Conservation (phyloP, 1,284 basidiomycete genomes). For the Trametes pubescens region DNA sequence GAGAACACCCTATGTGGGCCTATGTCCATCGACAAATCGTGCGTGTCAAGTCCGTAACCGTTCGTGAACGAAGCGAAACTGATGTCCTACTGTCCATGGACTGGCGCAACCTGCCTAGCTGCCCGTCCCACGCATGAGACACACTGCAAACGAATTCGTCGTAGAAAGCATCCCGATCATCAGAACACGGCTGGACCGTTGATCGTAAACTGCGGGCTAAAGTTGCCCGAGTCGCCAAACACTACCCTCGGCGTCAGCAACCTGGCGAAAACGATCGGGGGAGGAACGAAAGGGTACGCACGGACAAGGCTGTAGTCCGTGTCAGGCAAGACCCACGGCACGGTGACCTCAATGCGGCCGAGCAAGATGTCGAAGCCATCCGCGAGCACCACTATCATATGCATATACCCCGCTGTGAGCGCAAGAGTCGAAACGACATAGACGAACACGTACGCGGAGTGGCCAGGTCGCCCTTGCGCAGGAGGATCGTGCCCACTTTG, state of each 20-base stretch:
- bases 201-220: constrained; percentile 38
- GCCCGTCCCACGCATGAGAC: neutral
- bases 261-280: neutral
- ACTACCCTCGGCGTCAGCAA: constrained; percentile 25
- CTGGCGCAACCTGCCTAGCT: no score
- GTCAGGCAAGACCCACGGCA: constrained; percentile 37
- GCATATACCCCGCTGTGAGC: neutral
- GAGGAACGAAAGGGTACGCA: constrained; percentile 19
- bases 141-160: neutral
- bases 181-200: constrained; percentile 17
- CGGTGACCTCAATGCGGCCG: constrained; percentile 37
- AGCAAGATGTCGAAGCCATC: constrained; percentile 35
- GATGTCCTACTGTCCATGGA: neutral
- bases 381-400: constrained; percentile 27
- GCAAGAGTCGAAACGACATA: neutral
- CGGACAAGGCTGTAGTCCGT: constrained; percentile 39
- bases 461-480: constrained; percentile 31
- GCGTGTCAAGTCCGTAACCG: constrained; percentile 5
- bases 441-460: constrained; percentile 16
- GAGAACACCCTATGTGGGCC: neutral
- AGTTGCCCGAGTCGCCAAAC: constrained; percentile 43
- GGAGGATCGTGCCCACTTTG: constrained; percentile 28
- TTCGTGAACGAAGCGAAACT: constrained; percentile 2
- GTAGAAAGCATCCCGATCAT: neutral
- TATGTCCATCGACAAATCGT: neutral